phyloP scores from a whole-genome alignment of 129 eudicot species.

The Mikania micrantha region DNA sequence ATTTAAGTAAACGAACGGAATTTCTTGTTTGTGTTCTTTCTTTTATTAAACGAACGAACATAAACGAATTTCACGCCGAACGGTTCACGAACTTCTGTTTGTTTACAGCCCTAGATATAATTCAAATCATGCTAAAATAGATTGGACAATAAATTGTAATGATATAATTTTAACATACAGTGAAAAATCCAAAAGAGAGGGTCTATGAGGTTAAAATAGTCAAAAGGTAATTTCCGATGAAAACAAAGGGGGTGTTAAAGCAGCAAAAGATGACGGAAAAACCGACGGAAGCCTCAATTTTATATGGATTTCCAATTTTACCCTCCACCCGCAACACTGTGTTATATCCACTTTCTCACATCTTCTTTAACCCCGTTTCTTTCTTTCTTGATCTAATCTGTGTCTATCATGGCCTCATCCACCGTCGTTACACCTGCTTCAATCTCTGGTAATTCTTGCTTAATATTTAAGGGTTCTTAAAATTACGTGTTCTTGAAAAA shows the following conservation, averaged over 20 bases:
- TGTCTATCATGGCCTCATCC: conserved; percentile 38
- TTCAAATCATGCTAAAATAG: too few species aligned
- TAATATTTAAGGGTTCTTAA: neutral
- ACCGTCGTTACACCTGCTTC: conserved; percentile 36
- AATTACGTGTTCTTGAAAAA: neutral
- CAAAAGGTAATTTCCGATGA: conserved; percentile 9
- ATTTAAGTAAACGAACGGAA: too few species aligned
- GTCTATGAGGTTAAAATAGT: neutral
- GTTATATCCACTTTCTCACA: conserved; percentile 15
- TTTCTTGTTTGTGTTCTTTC: too few species aligned
- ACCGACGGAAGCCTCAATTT: conserved; percentile 6
- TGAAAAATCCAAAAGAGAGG: neutral
- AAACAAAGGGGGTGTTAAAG: conserved; percentile 9
- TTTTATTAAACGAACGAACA: too few species aligned
- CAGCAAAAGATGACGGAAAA: conserved; percentile 1
- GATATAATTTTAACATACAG: too few species aligned
- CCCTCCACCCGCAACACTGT: conserved; percentile 10
- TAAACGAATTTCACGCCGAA: too few species aligned
- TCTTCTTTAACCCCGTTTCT: conserved; percentile 19
- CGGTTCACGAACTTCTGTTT: too few species aligned
- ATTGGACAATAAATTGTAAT: too few species aligned
- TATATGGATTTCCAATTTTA: conserved; percentile 9
- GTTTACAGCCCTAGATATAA: too few species aligned
- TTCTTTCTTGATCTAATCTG: neutral
- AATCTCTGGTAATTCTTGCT: conserved; percentile 33